Evolutionary conservation across 768 basidiomycete species (phyloP), one percentile per base, ranked within the genome.

Genomic region (Hortiboletus flavorubellus): DNA sequence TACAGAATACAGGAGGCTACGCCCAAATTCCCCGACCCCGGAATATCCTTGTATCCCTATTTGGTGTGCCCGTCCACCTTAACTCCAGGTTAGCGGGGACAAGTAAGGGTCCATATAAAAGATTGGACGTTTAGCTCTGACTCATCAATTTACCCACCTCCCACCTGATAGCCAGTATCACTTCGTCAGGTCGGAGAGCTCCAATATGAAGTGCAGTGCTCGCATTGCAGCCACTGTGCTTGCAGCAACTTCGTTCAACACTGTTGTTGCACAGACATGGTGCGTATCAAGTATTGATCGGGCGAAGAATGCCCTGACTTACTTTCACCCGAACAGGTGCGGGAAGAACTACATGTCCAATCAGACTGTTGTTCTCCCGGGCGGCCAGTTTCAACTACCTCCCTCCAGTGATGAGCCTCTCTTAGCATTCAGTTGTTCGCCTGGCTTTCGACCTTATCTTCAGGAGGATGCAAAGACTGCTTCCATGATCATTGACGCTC

Each of bases 341-440:
- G 78, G 77, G 40, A 81, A 81, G 64, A 74, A 80, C 58, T 82
- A 68, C 61, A 76, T 75, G 70, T 37, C 68, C 7, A 69, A 70
- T 29, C 65, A 77, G 53, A 70, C 75, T 2, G 66, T 76, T 5
- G 72, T 77, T 15, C 73, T 73, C 1, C 79, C 80, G 0, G 79
- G 76, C 1, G 79, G 80, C 3, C 70, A 75, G 47, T 82, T 81
- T 53, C 68, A 69, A 8, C 49, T 72, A 1, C 76, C 77, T 21
- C 21, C 21, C 2, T 21, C 2, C 21, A 21, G 21, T 21, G 21
- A 21, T 21, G 21, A 21, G 21, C 75, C 80, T 10, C 69, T 80
- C 15, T 64, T 81, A 2, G 75, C 75, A 0, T 72, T 82, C 42
- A 75, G 76, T 39, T 82, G 80, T 55, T 68, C 75, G 1, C 80